phyloP scores from a whole-genome alignment of 768 basidiomycete genomes.

The Tricholoma terreum region DNA sequence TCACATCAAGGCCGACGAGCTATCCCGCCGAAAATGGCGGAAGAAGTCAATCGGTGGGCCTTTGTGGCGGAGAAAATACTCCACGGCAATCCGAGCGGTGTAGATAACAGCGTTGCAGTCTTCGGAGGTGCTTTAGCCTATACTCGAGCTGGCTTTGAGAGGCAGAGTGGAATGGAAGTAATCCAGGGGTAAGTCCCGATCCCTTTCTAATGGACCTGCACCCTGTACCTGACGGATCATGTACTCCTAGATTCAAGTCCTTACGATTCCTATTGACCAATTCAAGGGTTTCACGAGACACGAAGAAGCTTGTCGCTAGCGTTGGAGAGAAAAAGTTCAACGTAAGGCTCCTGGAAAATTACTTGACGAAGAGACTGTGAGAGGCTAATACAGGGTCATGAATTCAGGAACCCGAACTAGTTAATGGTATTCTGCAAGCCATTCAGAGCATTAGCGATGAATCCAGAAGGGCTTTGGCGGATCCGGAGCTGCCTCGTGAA shows the following conservation, averaged over 20 bases:
- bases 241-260: conserved; percentile 73
- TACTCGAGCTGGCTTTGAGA: conserved; percentile 74
- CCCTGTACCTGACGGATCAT: conserved; percentile 13
- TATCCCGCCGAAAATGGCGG: conserved; percentile 60
- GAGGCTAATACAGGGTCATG: conserved; percentile 6
- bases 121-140: conserved; percentile 93
- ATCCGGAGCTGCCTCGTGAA: conserved; percentile 65
- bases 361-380: background rate
- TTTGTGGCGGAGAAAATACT: conserved; percentile 94
- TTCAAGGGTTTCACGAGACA: conserved; percentile 90
- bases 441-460: conserved; percentile 87
- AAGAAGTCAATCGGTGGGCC: conserved; percentile 88
- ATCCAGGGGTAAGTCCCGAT: conserved; percentile 70
- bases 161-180: conserved; percentile 77
- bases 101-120: conserved; percentile 93
- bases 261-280: conserved; percentile 89
- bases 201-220: conserved; percentile 3
- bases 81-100: conserved; percentile 96
- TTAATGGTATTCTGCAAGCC: conserved; percentile 69
- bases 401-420: conserved; percentile 76
- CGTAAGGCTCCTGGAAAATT: conserved; percentile 34
- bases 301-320: conserved; percentile 90
- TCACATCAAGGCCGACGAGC: conserved; percentile 66
- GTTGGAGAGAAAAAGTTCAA: conserved; percentile 69
- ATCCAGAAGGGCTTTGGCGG: conserved; percentile 71